Base-by-base conservation (phyloP, 1,139 yeast genomes). In the Suhomyces coccinellae region DNA sequence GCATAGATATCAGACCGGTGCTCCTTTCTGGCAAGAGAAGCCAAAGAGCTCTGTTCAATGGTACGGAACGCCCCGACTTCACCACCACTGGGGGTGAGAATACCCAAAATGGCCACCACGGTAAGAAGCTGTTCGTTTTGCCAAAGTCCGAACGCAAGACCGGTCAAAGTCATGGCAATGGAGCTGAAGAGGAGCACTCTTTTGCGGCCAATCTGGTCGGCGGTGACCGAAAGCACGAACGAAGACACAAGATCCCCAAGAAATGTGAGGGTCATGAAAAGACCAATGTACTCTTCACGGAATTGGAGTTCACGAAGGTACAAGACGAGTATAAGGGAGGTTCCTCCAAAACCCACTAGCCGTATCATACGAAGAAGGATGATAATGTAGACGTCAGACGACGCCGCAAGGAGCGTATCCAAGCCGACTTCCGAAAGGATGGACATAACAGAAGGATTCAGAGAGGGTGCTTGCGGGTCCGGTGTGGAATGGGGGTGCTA, bases 31-130 rank as follows among this genome's bases (percentile, higher is more conserved):
- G 63, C 63, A 49, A 71, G 58, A 11, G 70, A 62, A 0, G 76
- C 75, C 33, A 72, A 63, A 1, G 71, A 52, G 33, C 72, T 60
- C 43, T 71, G 75, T 49, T 73, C 78, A 17, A 71, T 61, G 3
- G 75, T 65, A 44, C 76, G 58, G 51, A 71, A 72, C 0, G 75
- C 71, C 0, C 77, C 76, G 13, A 71, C 76, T 48, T 73, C 78
- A 2, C 71, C 73, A 0, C 77, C 77, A 26, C 68, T 63, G 4
- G 75, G 74, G 1, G 76, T 71, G 32, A 72, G 56, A 13, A 70
- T 65, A 2, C 78, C 77, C 8, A 67, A 27, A 9, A 66, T 51
- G 0, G 71, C 67, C 17, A 61, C 55, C 0, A 52, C 40, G 17
- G 65, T 56, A 37, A 73, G 53, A 3, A 66, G 22, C 11, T 48